A percentile compares a stretch with the other conserved stretches of the same genome.
Evolutionary conservation across 192 early-diverging fungal genomes (phyloP).

Genomic region (Gonapodya sp.): DNA sequence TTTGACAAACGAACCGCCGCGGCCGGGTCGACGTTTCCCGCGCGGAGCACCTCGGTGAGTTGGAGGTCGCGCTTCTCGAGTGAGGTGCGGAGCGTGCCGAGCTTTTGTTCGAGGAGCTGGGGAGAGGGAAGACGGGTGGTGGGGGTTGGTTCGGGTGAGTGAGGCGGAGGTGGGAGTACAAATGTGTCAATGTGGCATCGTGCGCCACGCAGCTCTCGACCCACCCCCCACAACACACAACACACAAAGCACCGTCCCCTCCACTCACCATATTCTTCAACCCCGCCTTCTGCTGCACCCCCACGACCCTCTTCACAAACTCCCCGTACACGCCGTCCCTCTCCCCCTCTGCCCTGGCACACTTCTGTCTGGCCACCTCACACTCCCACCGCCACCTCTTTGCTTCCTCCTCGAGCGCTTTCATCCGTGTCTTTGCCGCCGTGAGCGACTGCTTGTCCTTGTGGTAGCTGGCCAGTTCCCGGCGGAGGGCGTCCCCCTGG

Average conservation of each 20-base stretch:
- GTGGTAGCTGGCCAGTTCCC: slow-evolving; percentile 46
- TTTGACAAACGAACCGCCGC: slow-evolving; percentile 40
- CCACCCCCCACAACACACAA: background rate
- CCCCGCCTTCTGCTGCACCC: slow-evolving; percentile 57
- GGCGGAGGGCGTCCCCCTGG: slow-evolving; percentile 45
- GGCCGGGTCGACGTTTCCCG: slow-evolving; percentile 46
- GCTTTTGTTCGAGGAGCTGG: slow-evolving; percentile 53
- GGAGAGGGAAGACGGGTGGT: background rate
- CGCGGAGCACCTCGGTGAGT: slow-evolving; percentile 51
- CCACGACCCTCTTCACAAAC: slow-evolving; percentile 51
- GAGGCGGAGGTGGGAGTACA: background rate
- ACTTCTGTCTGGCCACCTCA: slow-evolving; percentile 54
- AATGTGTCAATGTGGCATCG: background rate
- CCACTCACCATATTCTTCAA: slow-evolving; percentile 47
- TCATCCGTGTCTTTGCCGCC: slow-evolving; percentile 46
- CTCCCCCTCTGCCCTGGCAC: slow-evolving; percentile 51
- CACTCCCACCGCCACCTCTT: slow-evolving; percentile 53
- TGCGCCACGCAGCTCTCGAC: background rate
- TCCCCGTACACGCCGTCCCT: slow-evolving; percentile 52
- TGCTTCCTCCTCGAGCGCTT: slow-evolving; percentile 49
- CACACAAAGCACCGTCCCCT: background rate
- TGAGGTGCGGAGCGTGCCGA: slow-evolving; percentile 37
- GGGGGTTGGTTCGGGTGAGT: background rate
- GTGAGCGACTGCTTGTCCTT: slow-evolving; percentile 55
- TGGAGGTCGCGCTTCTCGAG: slow-evolving; percentile 57